Conservation (phyloP, 805 yeast species). For the Hagleromyces aurorensis region DNA sequence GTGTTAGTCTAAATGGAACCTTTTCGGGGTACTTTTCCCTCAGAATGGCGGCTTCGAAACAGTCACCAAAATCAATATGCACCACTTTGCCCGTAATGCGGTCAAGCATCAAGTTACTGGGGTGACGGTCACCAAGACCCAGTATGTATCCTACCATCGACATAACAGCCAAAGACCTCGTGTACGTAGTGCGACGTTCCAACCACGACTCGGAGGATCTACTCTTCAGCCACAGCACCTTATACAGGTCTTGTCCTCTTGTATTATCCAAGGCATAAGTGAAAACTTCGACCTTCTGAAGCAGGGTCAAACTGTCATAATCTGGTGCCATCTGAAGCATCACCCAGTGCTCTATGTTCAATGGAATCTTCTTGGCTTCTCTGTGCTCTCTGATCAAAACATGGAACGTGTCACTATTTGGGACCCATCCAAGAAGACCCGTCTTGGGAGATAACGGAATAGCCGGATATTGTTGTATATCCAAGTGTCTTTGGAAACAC, state of each 20-base stretch:
- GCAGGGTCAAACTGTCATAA: constrained; percentile 77
- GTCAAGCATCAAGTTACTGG: constrained; percentile 93
- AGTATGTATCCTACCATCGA: constrained; percentile 97
- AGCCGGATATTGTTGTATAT: constrained; percentile 86
- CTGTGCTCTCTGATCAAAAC: constrained; percentile 86
- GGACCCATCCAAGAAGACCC: constrained; percentile 97
- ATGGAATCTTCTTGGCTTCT: constrained; percentile 78
- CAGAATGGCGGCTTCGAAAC: constrained; percentile 95
- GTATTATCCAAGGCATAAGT: constrained; percentile 93
- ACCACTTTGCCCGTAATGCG: constrained; percentile 90
- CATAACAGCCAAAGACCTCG: constrained; percentile 95
- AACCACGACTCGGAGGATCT: constrained; percentile 97
- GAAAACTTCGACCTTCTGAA: constrained; percentile 94
- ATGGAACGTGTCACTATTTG: constrained; percentile 95
- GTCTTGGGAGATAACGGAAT: constrained; percentile 94
- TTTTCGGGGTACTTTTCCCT: constrained; percentile 97
- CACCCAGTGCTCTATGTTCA: constrained; percentile 89
- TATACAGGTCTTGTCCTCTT: constrained; percentile 90
- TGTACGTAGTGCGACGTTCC: constrained; percentile 92
- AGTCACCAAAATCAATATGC: constrained; percentile 98
- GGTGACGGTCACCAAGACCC: constrained; percentile 97
- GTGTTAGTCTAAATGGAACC: constrained; percentile 91
- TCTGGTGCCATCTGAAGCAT: constrained; percentile 97
- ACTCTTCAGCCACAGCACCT: constrained; percentile 93
- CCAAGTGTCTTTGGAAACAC: constrained; percentile 91